These are phyloP conservation scores for Lizonia empirigonia DNA, from an alignment of 2,329 filamentous ascomycete species.

Conservation along the genomic window DNA sequence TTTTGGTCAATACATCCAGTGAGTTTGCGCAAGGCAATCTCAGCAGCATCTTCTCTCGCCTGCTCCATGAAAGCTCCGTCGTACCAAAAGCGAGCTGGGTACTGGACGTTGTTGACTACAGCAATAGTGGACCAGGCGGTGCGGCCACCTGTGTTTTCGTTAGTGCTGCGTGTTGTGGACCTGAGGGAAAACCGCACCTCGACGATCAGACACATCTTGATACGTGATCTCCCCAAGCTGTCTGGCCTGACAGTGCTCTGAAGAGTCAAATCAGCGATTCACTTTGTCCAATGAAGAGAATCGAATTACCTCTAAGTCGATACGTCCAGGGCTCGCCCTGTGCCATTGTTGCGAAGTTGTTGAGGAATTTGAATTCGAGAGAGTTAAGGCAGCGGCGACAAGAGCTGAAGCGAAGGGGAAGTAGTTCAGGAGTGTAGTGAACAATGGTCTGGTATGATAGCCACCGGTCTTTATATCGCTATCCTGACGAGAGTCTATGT, in stretches of 20 bases:
- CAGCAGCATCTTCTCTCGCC: slow-evolving; percentile 47
- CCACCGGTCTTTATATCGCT: slow-evolving; percentile 6
- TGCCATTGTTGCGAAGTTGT: slow-evolving; percentile 24
- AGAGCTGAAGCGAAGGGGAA: not conserved
- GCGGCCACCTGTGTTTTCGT: slow-evolving; percentile 37
- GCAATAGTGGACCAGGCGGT: slow-evolving; percentile 47
- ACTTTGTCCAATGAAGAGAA: not conserved
- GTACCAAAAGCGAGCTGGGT: slow-evolving; percentile 47
- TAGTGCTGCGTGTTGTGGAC: not conserved
- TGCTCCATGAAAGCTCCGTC: slow-evolving; percentile 41
- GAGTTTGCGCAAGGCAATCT: slow-evolving; percentile 36
- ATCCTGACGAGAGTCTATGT: not conserved
- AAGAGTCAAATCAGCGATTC: not conserved
- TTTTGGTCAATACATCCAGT: slow-evolving; percentile 27
- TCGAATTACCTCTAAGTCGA: slow-evolving; percentile 37
- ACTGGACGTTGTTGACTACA: slow-evolving; percentile 31
- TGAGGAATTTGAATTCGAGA: not conserved
- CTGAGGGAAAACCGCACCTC: slow-evolving; percentile 33
- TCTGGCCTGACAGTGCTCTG: slow-evolving; percentile 41
- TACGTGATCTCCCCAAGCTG: slow-evolving; percentile 36
- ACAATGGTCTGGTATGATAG: not conserved
- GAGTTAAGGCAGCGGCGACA: not conserved
- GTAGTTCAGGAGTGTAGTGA: not conserved
- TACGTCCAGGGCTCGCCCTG: slow-evolving; percentile 30
- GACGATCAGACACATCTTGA: slow-evolving; percentile 47